Base-by-base conservation (phyloP, 345 rosid species). In the Murraya koenigii region DNA sequence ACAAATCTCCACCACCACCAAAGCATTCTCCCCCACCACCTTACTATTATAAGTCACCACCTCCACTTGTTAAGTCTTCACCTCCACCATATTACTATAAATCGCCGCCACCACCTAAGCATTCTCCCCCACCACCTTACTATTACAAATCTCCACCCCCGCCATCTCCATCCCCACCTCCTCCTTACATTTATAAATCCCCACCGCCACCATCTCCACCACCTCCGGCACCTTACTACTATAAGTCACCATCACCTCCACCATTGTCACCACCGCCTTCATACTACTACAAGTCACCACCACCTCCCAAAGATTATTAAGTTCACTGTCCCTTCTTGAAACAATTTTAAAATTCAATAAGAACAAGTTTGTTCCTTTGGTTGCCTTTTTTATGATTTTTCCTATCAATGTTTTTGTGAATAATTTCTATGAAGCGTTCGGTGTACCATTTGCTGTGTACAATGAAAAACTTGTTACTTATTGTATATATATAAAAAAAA, bases 21-120 rank as follows among this genome's bases (percentile, higher is more conserved):
- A 1, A 8, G 13, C 4, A 33, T 0, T 62, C 71, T 0, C 71
- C 69, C 0, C 69, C 69, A 0, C 58, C 80, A 0, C 76, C 76
- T 3, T 78, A 78, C 19, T 15, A 59, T 32, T 78, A 83, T 4
- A 35, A 28, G 0, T 80, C 83, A 0, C 77, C 77, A 2, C 81
- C 84, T 8, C 65, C 74, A 0, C 74, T 2, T 35, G 15, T 74
- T 0, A 19, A 23, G 2, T 49, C 54, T 49, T 20, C 54, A 1
- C 54, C 6, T 4, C 54, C 54, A 14, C 20, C 19, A 1, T 62
- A 62, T 1, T 15, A 26, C 6, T 77, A 78, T 33, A 14, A 32
- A 2, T 77, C 74, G 0, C 73, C 79, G 0, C 79, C 74, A 6
- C 66, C 66, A 0, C 61, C n/a, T n/a, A n/a, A n/a, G n/a, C 66